phyloP scores from a whole-genome alignment of 768 basidiomycete species.

The Scleroderma bovista region DNA sequence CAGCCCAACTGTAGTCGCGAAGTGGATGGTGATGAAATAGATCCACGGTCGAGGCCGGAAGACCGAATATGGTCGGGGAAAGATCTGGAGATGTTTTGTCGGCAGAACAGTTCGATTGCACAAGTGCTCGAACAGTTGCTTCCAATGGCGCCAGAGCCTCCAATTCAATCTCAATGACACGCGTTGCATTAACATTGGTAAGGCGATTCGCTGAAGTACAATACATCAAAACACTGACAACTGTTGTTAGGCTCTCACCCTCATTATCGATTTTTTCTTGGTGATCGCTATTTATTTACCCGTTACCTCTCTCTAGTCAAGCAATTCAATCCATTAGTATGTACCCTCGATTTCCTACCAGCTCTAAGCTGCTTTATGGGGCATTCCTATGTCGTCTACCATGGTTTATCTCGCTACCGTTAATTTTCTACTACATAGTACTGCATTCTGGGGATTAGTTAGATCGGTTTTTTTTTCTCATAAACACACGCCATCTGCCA shows the following conservation, averaged over 20 bases:
- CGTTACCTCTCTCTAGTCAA: constrained; percentile 20
- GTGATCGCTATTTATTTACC: constrained; percentile 22
- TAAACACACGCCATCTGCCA: no score
- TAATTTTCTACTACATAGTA: constrained; percentile 16
- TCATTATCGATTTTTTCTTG: neutral
- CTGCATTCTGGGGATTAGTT: constrained; percentile 2
- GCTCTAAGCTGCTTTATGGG: constrained; percentile 7
- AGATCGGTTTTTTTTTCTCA: no score
- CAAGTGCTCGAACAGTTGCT: constrained; percentile 64
- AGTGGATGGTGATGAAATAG: constrained; percentile 25
- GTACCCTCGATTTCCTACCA: constrained; percentile 23
- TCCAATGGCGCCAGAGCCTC: constrained; percentile 40
- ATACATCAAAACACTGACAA: constrained; percentile 8
- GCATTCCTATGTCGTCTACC: constrained; percentile 21
- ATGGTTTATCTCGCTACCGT: constrained; percentile 15
- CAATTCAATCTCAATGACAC: constrained; percentile 19
- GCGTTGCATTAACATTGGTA: constrained; percentile 13
- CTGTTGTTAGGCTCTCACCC: constrained; percentile 2
- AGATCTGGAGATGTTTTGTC: constrained; percentile 78
- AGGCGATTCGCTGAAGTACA: constrained; percentile 8
- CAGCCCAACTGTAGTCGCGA: constrained; percentile 26
- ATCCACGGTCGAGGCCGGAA: constrained; percentile 33
- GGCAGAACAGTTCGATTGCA: constrained; percentile 85
- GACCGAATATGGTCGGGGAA: constrained; percentile 70
- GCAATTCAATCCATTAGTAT: constrained; percentile 22